phyloP scores from a whole-genome alignment of 495 filamentous ascomycete genomes.

The Aspergillus affinis region DNA sequence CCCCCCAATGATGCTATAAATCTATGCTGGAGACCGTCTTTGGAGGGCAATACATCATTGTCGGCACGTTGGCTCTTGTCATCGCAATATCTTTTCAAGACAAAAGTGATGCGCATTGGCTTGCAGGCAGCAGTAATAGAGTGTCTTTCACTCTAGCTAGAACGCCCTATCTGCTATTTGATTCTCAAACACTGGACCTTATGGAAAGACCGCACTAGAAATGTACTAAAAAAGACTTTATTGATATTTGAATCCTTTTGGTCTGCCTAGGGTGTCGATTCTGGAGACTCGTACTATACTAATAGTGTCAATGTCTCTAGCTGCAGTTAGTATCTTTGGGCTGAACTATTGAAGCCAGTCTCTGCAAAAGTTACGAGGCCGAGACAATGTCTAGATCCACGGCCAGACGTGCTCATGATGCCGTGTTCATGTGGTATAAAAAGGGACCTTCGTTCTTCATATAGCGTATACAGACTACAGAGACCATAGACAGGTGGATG shows the following conservation, averaged over 20 bases:
- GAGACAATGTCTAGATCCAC: not conserved
- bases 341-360: not conserved
- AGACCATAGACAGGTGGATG: too few relatives aligned
- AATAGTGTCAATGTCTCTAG: not conserved
- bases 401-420: not conserved
- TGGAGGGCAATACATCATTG: not conserved
- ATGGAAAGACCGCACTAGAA: not conserved
- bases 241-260: not conserved
- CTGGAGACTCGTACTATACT: not conserved
- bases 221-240: not conserved
- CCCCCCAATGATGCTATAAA: not conserved
- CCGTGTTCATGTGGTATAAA: not conserved
- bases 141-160: not conserved
- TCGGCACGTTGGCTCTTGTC: too few relatives aligned
- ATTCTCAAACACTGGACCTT: not conserved
- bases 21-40: not conserved
- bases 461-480: too few relatives aligned
- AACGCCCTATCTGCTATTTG: too few relatives aligned
- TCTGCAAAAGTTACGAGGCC: not conserved
- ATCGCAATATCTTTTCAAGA: not conserved
- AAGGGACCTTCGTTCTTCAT: not conserved
- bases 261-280: not conserved
- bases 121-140: not conserved
- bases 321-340: not conserved
- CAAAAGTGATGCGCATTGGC: not conserved